Conservation (phyloP, 2,329 filamentous ascomycete species). For the Alternaria rosae region DNA sequence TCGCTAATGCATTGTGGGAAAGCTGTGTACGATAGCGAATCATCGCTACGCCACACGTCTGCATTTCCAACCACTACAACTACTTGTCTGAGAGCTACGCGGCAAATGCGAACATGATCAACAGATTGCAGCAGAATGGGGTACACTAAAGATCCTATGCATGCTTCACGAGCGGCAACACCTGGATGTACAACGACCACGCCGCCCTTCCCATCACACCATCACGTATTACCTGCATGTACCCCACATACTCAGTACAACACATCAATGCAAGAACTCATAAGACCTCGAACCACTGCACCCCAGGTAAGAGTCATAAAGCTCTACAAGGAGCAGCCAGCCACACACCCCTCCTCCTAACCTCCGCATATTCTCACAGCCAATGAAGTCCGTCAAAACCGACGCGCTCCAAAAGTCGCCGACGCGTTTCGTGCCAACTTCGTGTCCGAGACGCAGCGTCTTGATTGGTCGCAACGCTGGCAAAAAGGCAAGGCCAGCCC, state of each 20-base stretch:
- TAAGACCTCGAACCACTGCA: neutral
- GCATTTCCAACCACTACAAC: neutral
- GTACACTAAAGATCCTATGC: neutral
- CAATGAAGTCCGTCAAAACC: neutral
- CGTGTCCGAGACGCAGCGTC: conserved; percentile 5
- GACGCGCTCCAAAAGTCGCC: neutral
- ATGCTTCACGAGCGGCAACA: neutral
- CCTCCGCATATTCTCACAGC: neutral
- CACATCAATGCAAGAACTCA: neutral
- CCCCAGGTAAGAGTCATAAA: neutral
- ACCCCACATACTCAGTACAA: neutral
- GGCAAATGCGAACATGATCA: neutral
- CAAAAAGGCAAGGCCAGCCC: neutral
- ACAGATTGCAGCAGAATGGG: neutral
- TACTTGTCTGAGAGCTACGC: neutral
- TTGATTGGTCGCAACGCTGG: neutral
- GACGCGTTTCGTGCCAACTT: conserved; percentile 21
- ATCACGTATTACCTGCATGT: neutral
- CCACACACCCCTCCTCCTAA: conserved; percentile 2
- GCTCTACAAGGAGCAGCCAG: conserved; percentile 2
- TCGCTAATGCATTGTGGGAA: conserved; percentile 6
- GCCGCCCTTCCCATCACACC: neutral
- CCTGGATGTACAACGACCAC: neutral
- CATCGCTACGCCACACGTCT: conserved; percentile 19
- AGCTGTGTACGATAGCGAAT: conserved; percentile 17